Evolutionary conservation across 106 monocot genomes (phyloP).

Genomic region (Dendrobium officinale): DNA sequence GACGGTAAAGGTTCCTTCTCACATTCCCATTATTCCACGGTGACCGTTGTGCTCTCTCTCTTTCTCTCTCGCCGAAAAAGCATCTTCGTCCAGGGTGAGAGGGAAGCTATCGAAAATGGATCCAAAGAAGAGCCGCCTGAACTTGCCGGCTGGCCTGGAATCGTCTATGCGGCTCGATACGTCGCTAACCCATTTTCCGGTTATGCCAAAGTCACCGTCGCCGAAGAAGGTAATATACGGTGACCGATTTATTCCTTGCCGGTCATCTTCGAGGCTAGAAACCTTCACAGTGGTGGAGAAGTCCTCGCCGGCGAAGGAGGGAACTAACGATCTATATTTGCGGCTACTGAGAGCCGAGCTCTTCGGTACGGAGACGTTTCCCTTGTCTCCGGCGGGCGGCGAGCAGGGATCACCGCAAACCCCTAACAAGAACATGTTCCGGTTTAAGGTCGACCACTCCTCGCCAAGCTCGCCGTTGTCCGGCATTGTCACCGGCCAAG

Average conservation of each 20-base stretch:
- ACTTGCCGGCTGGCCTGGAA: constrained; percentile 62
- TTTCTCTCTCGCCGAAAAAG: background rate
- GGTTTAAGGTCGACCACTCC: constrained; percentile 88
- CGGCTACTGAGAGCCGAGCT: constrained; percentile 77
- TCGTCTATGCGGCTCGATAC: constrained; percentile 54
- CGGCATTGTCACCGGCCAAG: constrained; percentile 15
- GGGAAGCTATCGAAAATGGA: constrained; percentile 25
- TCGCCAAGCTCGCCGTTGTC: constrained; percentile 67
- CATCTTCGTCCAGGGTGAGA: background rate
- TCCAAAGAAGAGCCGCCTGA: constrained; percentile 41
- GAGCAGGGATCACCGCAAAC: constrained; percentile 46
- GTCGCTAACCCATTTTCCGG: constrained; percentile 33
- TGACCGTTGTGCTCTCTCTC: background rate
- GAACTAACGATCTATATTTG: constrained; percentile 66
- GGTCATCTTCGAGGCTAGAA: constrained; percentile 83
- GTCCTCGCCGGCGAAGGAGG: constrained; percentile 63
- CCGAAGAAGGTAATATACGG: constrained; percentile 86
- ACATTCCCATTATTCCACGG: background rate
- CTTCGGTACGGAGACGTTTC: constrained; percentile 46
- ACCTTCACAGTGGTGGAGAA: constrained; percentile 53
- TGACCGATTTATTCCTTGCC: constrained; percentile 93
- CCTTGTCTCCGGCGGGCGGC: constrained; percentile 32
- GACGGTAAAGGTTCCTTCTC: background rate
- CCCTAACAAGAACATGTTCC: constrained; percentile 78
- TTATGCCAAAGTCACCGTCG: constrained; percentile 57